Conservation (phyloP, 1,284 basidiomycete genomes). For the Hypsizygus ulmarius region DNA sequence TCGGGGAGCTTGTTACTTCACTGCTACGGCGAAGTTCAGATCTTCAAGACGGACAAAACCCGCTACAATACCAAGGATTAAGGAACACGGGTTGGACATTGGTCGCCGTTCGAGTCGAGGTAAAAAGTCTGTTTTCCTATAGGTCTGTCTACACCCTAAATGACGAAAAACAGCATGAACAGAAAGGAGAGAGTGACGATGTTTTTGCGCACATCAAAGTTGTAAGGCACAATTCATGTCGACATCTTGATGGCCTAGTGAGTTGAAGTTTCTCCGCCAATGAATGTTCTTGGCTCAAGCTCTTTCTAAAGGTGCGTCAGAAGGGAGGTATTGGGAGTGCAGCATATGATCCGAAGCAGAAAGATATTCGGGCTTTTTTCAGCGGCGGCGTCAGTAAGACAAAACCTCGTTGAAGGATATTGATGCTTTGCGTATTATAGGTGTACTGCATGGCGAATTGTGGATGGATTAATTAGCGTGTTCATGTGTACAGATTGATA, state of each 20-base stretch:
- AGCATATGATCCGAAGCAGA: slow-evolving; percentile 73
- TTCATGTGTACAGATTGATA: slow-evolving; percentile 7
- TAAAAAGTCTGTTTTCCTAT: slow-evolving; percentile 23
- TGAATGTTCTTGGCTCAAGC: neutral
- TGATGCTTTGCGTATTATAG: neutral
- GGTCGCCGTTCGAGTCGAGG: slow-evolving; percentile 48
- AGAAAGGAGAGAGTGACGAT: neutral
- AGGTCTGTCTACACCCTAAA: neutral
- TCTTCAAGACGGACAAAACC: slow-evolving; percentile 22
- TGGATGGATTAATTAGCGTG: neutral
- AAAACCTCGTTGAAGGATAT: neutral
- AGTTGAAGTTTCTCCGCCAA: slow-evolving; percentile 24
- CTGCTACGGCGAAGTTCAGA: slow-evolving; percentile 43
- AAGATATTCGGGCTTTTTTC: slow-evolving; percentile 76
- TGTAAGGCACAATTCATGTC: slow-evolving; percentile 52
- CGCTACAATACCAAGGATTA: slow-evolving; percentile 49
- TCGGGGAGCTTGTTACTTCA: slow-evolving; percentile 60
- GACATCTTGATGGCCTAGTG: slow-evolving; percentile 58
- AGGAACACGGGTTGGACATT: slow-evolving; percentile 73
- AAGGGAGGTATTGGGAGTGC: slow-evolving; percentile 74
- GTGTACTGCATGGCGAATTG: no score
- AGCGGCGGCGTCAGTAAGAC: slow-evolving; percentile 37
- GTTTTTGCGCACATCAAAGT: slow-evolving; percentile 40
- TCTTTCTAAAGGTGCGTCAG: slow-evolving; percentile 61
- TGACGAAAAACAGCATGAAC: neutral